phyloP scores from a whole-genome alignment of 306 rosid genomes.

The Sophora flavescens region DNA sequence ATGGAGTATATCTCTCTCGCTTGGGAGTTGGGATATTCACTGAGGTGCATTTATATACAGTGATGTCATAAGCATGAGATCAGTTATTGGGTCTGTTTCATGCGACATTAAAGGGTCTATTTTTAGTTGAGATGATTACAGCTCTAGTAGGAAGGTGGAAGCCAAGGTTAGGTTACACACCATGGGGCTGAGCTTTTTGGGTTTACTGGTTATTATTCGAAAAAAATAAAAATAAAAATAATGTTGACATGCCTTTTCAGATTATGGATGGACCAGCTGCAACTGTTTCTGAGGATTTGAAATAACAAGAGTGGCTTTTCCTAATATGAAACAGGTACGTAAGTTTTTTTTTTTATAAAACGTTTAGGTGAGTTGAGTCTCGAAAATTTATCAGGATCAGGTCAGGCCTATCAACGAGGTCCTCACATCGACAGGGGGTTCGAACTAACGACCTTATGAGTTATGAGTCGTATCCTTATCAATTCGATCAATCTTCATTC shows the following conservation, averaged over 20 bases:
- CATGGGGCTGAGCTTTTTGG: constrained; percentile 5
- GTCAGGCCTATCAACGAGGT: too few relatives aligned
- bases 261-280: background rate
- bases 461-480: too few relatives aligned
- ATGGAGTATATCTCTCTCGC: background rate
- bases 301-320: too few relatives aligned
- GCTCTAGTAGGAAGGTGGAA: background rate
- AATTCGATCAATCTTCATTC: too few relatives aligned
- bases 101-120: background rate
- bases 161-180: background rate
- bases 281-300: background rate
- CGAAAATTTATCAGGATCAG: too few relatives aligned
- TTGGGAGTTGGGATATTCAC: background rate
- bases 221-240: background rate
- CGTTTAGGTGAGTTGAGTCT: too few relatives aligned
- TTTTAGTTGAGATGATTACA: background rate
- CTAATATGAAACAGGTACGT: too few relatives aligned
- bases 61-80: background rate
- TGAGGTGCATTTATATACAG: background rate
- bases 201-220: background rate
- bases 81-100: too few relatives aligned
- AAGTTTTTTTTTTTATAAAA: too few relatives aligned
- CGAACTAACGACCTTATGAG: too few relatives aligned
- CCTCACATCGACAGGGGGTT: too few relatives aligned
- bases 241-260: constrained; percentile 30